phyloP scores from a whole-genome alignment of 345 rosid genomes.

The Combretum micranthum region DNA sequence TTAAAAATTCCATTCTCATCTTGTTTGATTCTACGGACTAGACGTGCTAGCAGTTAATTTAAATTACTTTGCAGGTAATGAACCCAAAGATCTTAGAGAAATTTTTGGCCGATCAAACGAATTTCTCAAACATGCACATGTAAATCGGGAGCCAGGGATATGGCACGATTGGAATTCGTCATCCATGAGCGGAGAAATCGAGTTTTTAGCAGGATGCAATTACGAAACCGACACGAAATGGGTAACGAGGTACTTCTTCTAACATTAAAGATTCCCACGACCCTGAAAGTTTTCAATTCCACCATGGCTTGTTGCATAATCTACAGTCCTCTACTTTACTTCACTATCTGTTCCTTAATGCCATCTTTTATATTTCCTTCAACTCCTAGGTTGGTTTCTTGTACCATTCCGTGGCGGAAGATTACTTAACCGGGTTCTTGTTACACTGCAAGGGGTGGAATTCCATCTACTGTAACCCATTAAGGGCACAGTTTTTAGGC shows the following conservation, averaged over 20 bases:
- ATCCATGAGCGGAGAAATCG: constrained; percentile 25
- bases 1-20: no score
- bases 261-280: no score
- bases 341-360: background rate
- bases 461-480: constrained; percentile 24
- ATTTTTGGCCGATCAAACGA: constrained; percentile 27
- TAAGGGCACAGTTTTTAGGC: constrained; percentile 23
- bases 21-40: no score
- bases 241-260: constrained; percentile 39
- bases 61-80: constrained; percentile 6
- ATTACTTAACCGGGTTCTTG: constrained; percentile 27
- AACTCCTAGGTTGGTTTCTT: constrained; percentile 30
- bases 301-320: background rate
- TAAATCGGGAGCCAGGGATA: constrained; percentile 1
- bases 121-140: constrained; percentile 24
- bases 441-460: constrained; percentile 34
- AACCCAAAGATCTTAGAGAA: constrained; percentile 8
- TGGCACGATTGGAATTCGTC: constrained; percentile 4
- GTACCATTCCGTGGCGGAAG: constrained; percentile 34
- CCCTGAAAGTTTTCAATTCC: no score
- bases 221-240: constrained; percentile 31
- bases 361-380: background rate
- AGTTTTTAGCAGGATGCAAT: constrained; percentile 24
- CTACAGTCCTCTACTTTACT: background rate
- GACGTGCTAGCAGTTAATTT: background rate